Conservation (phyloP, 2,329 filamentous ascomycete species). For the Pestalotiopsis sp. region DNA sequence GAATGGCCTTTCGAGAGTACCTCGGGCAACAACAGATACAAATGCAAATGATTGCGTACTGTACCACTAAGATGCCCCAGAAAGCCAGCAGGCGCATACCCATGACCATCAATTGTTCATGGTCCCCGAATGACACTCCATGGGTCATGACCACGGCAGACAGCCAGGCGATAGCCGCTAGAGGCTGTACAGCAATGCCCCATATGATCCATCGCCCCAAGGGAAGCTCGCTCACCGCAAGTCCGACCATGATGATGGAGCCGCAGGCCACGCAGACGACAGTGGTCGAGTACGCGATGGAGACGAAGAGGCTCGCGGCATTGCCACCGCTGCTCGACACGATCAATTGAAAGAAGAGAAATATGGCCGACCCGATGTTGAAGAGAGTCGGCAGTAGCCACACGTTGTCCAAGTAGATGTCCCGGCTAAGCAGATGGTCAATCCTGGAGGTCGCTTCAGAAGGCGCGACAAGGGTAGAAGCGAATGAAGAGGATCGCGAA, state of each 20-base stretch:
- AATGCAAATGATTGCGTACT: neutral
- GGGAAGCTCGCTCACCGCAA: neutral
- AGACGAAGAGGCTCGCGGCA: neutral
- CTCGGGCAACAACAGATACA: neutral
- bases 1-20: neutral
- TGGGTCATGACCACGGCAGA: conserved; percentile 1
- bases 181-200: conserved; percentile 3
- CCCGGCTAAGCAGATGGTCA: conserved; percentile 3
- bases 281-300: neutral
- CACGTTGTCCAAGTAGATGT: neutral
- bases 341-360: conserved; percentile 8
- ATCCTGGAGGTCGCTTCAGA: neutral
- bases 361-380: conserved; percentile 8
- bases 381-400: conserved; percentile 12
- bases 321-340: conserved; percentile 2
- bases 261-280: conserved; percentile 5
- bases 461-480: neutral
- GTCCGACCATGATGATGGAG: conserved; percentile 7
- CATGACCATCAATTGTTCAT: neutral
- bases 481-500: neutral
- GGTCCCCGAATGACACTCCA: neutral
- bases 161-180: neutral
- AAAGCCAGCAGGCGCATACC: neutral
- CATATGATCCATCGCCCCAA: neutral
- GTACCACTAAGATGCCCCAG: neutral